Base-by-base conservation (phyloP, 345 rosid genomes). In the Salix caprea region DNA sequence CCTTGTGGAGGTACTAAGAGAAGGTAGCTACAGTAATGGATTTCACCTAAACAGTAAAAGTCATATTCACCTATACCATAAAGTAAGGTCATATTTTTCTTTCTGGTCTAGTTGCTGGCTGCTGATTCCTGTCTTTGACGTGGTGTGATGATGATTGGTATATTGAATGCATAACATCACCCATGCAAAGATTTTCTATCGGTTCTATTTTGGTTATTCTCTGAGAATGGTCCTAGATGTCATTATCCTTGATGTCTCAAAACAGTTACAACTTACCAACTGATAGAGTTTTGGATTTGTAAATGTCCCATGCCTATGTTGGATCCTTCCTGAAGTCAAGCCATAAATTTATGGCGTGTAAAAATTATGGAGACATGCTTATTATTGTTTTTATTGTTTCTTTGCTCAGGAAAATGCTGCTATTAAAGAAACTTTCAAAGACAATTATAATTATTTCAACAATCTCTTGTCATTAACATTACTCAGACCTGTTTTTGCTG, bases 261-360 rank as follows among this genome's bases (percentile, higher is more conserved):
- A 74, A 62, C 72, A 7, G 65, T 81, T 56, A 24, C 11, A 74
- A 24, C 40, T 18, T 64, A 65, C 54, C 37, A 72, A 65, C 65
- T 13, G 74, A 78, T 28, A 76, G 76, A 30, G 13, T 21, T 78
- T 60, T 30, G n/a, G 74, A n/a, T 14, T 11, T 70, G 21, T 23
- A 32, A 70, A 39, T 67, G 69, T 67, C 69, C 62, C 74, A 61
- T 56, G 10, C 37, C 24, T 67, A 6, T 69, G 60, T 79, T 60
- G 71, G 78, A 84, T 56, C 76, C 80, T 65, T 73, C 54, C 39
- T 26, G 36, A 21, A 23, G 19, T 68, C 62, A 5, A 52, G 30
- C 36, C 23, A 14, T 44, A 58, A 46, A 66, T 78, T 36, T 71
- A 3, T 65, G 73, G 72, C 7, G 4, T 28, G 18, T 40, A 50